Evolutionary conservation across 495 filamentous ascomycete genomes (phyloP).

Genomic region (Lasiosphaeria hispida): DNA sequence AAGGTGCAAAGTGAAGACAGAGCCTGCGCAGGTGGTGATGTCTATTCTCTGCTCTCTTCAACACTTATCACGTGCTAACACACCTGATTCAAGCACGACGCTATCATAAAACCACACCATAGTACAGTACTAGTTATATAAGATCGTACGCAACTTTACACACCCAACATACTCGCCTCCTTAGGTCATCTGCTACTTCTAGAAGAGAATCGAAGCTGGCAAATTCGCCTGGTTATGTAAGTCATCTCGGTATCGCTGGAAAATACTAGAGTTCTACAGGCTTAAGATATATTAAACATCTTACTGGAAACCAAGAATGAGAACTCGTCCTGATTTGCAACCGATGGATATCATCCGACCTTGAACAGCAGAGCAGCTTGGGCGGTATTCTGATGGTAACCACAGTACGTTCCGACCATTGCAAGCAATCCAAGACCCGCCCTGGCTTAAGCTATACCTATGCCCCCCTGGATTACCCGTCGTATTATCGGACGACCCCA

Average conservation of each 20-base stretch:
- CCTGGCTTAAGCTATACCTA: slow-evolving; percentile 17
- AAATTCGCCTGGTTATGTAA: too few species aligned
- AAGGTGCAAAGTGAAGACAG: too few species aligned
- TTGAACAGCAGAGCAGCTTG: slow-evolving; percentile 6
- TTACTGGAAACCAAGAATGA: slow-evolving; percentile 11
- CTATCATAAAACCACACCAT: too few species aligned
- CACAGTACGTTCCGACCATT: slow-evolving; percentile 23
- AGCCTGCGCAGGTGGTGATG: too few species aligned
- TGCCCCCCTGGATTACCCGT: slow-evolving; percentile 5
- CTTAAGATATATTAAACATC: slow-evolving; percentile 1
- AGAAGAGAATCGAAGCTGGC: too few species aligned
- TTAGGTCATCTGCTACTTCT: too few species aligned
- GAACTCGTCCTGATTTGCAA: slow-evolving; percentile 18
- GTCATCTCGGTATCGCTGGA: background rate
- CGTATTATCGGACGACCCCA: background rate
- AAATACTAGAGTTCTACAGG: slow-evolving; percentile 6
- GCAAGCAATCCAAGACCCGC: slow-evolving; percentile 25
- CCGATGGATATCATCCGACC: slow-evolving; percentile 16
- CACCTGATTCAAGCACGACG: too few species aligned
- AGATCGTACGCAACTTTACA: too few species aligned
- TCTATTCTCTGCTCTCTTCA: too few species aligned
- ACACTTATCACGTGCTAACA: too few species aligned
- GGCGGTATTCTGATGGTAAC: slow-evolving; percentile 31
- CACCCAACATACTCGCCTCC: too few species aligned
- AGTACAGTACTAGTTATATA: too few species aligned